phyloP scores from a whole-genome alignment of 441 rosid species.

The Arabidopsis hybrid region DNA sequence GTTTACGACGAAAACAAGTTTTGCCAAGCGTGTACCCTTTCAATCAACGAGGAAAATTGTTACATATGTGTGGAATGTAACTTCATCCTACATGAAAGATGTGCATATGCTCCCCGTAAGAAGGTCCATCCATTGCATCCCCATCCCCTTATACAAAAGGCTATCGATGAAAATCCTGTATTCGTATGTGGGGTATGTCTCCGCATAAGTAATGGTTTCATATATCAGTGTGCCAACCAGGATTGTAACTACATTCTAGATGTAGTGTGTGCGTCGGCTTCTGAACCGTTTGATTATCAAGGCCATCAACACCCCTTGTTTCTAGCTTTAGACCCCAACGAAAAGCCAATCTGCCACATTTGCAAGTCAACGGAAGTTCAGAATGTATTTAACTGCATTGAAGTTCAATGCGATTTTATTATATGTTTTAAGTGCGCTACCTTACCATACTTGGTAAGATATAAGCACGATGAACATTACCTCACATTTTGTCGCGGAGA shows the following conservation, averaged over 20 bases:
- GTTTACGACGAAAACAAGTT: not conserved
- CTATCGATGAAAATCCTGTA: not conserved
- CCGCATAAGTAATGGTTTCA: not conserved
- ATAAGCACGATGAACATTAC: not conserved
- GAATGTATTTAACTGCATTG: not conserved
- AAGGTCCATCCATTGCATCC: not conserved
- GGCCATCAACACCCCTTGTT: too few species aligned
- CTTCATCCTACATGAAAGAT: slow-evolving; percentile 33
- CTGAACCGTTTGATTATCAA: too few species aligned
- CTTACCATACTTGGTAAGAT: not conserved
- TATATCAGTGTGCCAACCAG: not conserved
- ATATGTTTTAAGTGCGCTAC: not conserved
- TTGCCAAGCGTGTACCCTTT: not conserved
- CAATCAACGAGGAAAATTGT: not conserved
- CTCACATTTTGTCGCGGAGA: not conserved
- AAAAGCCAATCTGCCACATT: too few species aligned
- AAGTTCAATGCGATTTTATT: not conserved
- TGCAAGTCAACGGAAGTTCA: too few species aligned
- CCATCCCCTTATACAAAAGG: not conserved
- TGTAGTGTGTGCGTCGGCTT: too few species aligned
- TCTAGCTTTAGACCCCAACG: too few species aligned
- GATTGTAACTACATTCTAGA: not conserved
- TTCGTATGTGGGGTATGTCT: not conserved
- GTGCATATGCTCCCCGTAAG: slow-evolving; percentile 10
- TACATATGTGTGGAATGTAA: not conserved